A percentile compares a stretch with the other conserved stretches of the same genome.
Evolutionary conservation across 768 basidiomycete genomes (phyloP).

Genomic region (Tylopilus rubrobrunneus): DNA sequence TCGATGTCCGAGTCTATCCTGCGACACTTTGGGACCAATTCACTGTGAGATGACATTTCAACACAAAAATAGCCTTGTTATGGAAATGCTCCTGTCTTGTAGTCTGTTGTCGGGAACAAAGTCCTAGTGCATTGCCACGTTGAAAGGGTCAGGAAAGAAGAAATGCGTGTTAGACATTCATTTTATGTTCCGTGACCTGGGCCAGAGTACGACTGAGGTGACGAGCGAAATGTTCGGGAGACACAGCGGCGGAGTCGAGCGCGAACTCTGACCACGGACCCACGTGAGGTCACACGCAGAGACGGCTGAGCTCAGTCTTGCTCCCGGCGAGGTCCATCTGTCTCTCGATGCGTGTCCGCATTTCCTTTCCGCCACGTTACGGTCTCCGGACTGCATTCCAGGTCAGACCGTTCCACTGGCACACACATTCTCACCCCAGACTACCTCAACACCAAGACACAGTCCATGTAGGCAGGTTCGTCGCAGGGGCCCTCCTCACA

Average conservation of each 20-base stretch:
- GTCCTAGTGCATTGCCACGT: no score
- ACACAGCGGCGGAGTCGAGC: no score
- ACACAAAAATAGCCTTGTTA: not conserved
- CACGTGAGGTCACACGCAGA: not conserved
- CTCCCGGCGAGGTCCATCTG: not conserved
- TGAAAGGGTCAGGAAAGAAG: no score
- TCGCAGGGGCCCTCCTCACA: conserved; percentile 16
- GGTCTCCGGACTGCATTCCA: not conserved
- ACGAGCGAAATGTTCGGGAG: no score
- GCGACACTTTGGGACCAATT: not conserved
- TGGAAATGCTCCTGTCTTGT: not conserved
- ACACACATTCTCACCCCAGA: not conserved
- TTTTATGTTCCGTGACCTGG: no score
- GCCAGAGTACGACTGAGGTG: no score
- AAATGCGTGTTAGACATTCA: no score
- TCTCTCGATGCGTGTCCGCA: not conserved
- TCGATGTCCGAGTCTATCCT: not conserved
- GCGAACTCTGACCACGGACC: no score
- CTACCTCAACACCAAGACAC: conserved; percentile 4
- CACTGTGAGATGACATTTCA: not conserved
- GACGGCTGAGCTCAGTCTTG: not conserved
- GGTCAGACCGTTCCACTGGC: not conserved
- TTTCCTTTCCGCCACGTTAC: not conserved
- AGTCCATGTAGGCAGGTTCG: conserved; percentile 8
- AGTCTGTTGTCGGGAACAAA: no score